Base-by-base conservation (phyloP, 1,139 yeast species). In the Sugiyamaella grinbergsii region DNA sequence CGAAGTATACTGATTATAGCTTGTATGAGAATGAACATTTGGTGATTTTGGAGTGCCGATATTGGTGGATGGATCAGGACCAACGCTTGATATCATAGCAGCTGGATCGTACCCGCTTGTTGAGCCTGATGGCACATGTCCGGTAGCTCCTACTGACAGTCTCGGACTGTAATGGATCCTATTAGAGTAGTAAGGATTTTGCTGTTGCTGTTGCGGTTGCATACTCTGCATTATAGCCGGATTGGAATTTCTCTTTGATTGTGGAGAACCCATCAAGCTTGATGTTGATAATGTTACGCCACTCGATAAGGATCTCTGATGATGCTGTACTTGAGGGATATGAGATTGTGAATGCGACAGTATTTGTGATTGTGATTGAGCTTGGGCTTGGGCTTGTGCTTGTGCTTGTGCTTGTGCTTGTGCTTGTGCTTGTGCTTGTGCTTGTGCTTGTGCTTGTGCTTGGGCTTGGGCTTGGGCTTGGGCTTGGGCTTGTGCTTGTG, bases 231-330 rank as follows among this genome's bases (percentile, higher is more conserved):
- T 15, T 10, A 24, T 26, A 11, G 18, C 46, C 23, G 52, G 52
- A 19, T 32, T 43, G 5, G 47, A 37, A 33, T 47, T 40, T 16
- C 42, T 29, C 39, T 38, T 48, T 10, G 39, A 16, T 28, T 39
- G 51, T 10, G 51, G 51, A 19, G 47, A 42, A 1, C 36, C 32
- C 20, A 41, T 3, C 16, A 16, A 18, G 3, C 31, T 13, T 5
- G 34, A 26, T 4, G 49, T 16, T 6, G 44, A 23, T 1, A 32
- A 31, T 3, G 49, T 33, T 2, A 44, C 47, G 4, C 52, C 52
- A 26, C 52, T 44, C n/a, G 52, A 49, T 23, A 49, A 31, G 5
- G 52, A 49, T 22, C 52, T 29, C 16, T 44, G 52, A 39, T 49
- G 52, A 13, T 20, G 16, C 24, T 37, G 36, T 26, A 28, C 19